A percentile compares a stretch with the other conserved stretches of the same genome.
Evolutionary conservation across 805 yeast genomes (phyloP).

Genomic region (Huiozyma naganishii): DNA sequence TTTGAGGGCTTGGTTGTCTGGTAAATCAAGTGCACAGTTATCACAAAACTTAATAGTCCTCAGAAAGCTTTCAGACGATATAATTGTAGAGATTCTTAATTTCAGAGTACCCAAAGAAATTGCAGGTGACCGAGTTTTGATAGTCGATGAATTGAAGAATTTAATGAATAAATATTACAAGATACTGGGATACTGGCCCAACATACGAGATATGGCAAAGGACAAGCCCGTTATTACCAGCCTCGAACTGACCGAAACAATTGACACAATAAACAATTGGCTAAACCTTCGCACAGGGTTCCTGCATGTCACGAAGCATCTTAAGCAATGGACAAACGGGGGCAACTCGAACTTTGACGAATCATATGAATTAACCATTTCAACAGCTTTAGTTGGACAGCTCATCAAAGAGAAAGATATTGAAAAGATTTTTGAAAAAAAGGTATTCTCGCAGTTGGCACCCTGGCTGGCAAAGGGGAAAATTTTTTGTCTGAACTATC

Average conservation of each 20-base stretch:
- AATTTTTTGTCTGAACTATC: slow-evolving; percentile 52
- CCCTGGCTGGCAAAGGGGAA: slow-evolving; percentile 81
- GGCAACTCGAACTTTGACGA: slow-evolving; percentile 83
- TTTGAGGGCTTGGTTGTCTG: slow-evolving; percentile 68
- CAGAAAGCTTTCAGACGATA: slow-evolving; percentile 60
- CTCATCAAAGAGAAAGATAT: slow-evolving; percentile 73
- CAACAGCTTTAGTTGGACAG: slow-evolving; percentile 18
- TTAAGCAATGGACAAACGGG: slow-evolving; percentile 55
- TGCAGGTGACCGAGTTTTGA: slow-evolving; percentile 25
- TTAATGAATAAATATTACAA: slow-evolving; percentile 52
- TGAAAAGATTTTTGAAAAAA: slow-evolving; percentile 55
- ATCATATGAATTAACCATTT: neutral
- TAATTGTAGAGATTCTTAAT: slow-evolving; percentile 55
- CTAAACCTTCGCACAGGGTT: slow-evolving; percentile 61
- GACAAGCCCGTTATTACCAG: slow-evolving; percentile 66
- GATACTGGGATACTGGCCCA: slow-evolving; percentile 71
- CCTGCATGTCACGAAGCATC: slow-evolving; percentile 44
- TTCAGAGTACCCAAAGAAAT: slow-evolving; percentile 46
- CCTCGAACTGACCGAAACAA: slow-evolving; percentile 49
- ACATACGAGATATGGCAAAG: slow-evolving; percentile 60
- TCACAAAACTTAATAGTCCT: slow-evolving; percentile 54
- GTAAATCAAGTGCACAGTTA: slow-evolving; percentile 74
- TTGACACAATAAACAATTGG: slow-evolving; percentile 81
- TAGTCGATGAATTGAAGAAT: slow-evolving; percentile 41
- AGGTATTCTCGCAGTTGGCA: slow-evolving; percentile 56